Evolutionary conservation across 257 asterid genomes (phyloP).

Genomic region (Asclepias syriaca): DNA sequence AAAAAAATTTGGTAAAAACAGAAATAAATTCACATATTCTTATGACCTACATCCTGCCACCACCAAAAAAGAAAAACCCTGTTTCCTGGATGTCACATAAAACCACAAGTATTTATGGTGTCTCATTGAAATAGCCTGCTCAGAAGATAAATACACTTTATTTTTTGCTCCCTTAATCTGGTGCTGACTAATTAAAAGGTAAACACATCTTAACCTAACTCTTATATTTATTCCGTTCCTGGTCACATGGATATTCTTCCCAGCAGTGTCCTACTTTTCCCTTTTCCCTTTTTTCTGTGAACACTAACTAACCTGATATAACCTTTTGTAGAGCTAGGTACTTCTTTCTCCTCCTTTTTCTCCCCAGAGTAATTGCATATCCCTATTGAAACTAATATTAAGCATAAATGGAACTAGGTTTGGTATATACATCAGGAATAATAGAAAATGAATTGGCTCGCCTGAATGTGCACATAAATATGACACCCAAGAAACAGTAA

Average conservation of each 20-base stretch:
- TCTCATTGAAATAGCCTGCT: background rate
- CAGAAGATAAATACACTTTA: background rate
- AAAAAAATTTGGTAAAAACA: background rate
- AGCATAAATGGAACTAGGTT: background rate
- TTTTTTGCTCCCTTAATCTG: background rate
- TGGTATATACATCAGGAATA: background rate
- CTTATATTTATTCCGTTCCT: background rate
- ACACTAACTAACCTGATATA: background rate
- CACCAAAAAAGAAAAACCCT: too few species aligned
- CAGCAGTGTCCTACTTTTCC: background rate
- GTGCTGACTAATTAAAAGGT: background rate
- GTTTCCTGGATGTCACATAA: too few species aligned
- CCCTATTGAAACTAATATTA: background rate
- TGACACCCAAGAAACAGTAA: background rate
- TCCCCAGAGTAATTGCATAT: too few species aligned
- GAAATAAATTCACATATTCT: background rate
- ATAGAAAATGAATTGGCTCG: background rate
- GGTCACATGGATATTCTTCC: background rate
- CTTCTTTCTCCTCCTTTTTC: background rate
- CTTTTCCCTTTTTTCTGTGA: background rate
- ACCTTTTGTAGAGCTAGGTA: background rate
- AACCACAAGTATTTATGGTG: background rate
- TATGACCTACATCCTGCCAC: too few species aligned
- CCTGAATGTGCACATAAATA: background rate
- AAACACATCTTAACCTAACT: background rate